These are phyloP conservation scores for Flammula alnicola DNA, from an alignment of 1,284 basidiomycete species.

Conservation along the genomic window DNA sequence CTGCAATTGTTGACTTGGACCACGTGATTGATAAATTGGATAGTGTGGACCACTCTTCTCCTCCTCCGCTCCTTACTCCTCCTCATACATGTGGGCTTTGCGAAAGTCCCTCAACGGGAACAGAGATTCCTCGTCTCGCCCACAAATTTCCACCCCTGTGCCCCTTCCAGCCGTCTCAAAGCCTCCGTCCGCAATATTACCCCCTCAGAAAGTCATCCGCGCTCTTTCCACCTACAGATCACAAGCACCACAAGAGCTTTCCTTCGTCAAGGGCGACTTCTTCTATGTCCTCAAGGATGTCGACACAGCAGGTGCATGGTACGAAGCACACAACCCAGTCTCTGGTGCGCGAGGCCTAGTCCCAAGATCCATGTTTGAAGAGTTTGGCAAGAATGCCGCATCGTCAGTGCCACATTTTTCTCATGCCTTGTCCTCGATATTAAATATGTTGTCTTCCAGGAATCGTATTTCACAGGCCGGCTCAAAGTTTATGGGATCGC, in stretches of 20 bases:
- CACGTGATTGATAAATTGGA: conserved; percentile 27
- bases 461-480: conserved; percentile 46
- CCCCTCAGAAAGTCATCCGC: conserved; percentile 95
- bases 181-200: conserved; percentile 71
- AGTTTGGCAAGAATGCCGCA: conserved; percentile 75
- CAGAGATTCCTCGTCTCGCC: conserved; percentile 58
- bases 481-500: conserved; percentile 17
- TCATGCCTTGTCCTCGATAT: conserved; percentile 8
- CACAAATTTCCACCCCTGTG: conserved; percentile 71
- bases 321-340: conserved; percentile 91
- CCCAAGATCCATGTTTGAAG: conserved; percentile 85
- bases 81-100: conserved; percentile 76
- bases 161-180: conserved; percentile 69
- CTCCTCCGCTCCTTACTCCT: conserved; percentile 15
- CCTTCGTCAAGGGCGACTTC: conserved; percentile 95
- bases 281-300: conserved; percentile 91
- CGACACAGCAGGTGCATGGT: conserved; percentile 64
- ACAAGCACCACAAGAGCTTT: conserved; percentile 83
- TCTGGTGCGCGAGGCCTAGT: conserved; percentile 92
- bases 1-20: conserved; percentile 16
- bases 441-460: conserved; percentile 31
- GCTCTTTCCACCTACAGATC: conserved; percentile 77
- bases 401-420: conserved; percentile 50
- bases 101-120: conserved; percentile 81
- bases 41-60: conserved; percentile 5